These are phyloP conservation scores for Cladosporium sp. DNA, from an alignment of 2,329 filamentous ascomycete genomes.

Conservation along the genomic window DNA sequence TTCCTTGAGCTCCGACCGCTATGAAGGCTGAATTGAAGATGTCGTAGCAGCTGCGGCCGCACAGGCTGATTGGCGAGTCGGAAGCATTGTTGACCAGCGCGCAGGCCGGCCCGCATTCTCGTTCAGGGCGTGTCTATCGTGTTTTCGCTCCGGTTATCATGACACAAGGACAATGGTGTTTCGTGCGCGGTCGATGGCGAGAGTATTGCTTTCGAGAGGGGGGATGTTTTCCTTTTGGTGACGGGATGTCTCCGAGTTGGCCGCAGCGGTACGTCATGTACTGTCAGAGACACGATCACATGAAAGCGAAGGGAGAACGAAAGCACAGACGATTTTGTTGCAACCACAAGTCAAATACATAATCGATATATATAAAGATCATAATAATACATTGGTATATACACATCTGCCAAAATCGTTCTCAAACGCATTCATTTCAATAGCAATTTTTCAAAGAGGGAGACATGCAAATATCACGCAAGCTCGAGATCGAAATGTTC, in stretches of 20 bases:
- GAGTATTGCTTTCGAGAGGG: background rate
- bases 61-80: constrained; percentile 18
- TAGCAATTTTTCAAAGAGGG: too few relatives aligned
- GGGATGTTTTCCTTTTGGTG: background rate
- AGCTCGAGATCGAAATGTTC: too few relatives aligned
- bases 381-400: too few relatives aligned
- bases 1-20: constrained; percentile 22
- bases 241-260: background rate
- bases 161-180: background rate
- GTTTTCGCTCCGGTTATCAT: background rate
- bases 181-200: background rate
- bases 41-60: constrained; percentile 28
- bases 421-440: too few relatives aligned
- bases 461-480: too few relatives aligned
- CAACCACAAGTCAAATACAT: too few relatives aligned
- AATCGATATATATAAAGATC: too few relatives aligned
- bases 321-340: too few relatives aligned
- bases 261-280: background rate
- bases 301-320: background rate
- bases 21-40: constrained; percentile 26
- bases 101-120: constrained; percentile 25
- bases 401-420: too few relatives aligned
- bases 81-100: constrained; percentile 22
- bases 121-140: background rate
- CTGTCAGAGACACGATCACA: background rate